These are phyloP conservation scores for Aspergillus tubingensis DNA, from an alignment of 2,329 filamentous ascomycete species.

Conservation along the genomic window DNA sequence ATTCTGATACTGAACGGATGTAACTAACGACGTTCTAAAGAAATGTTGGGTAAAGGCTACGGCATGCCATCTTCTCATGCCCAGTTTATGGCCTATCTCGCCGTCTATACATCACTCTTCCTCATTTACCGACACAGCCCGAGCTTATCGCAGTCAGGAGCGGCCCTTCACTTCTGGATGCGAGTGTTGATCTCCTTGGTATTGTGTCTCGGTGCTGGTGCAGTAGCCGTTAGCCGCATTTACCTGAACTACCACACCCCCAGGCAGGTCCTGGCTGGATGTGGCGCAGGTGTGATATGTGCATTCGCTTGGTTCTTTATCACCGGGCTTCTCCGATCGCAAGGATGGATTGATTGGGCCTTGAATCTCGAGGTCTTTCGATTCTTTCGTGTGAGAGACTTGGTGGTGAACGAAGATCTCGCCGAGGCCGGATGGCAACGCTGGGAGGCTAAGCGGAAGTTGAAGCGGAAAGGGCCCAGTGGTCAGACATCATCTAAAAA, in stretches of 20 bases:
- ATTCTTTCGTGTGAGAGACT: constrained; percentile 73
- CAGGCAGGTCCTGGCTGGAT: constrained; percentile 82
- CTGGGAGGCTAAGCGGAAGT: constrained; percentile 65
- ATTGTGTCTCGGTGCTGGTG: constrained; percentile 62
- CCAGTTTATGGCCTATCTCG: constrained; percentile 92
- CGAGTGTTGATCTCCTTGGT: constrained; percentile 60
- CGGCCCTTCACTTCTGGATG: constrained; percentile 50
- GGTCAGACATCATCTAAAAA: constrained; percentile 26
- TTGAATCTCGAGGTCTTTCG: constrained; percentile 66
- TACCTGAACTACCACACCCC: constrained; percentile 93
- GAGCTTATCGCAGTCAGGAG: constrained; percentile 46
- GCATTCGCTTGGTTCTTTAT: constrained; percentile 77
- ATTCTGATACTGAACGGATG: background rate
- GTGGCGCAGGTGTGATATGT: constrained; percentile 67
- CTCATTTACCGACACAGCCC: constrained; percentile 77
- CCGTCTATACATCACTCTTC: constrained; percentile 79
- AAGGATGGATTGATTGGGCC: constrained; percentile 71
- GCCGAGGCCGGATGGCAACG: constrained; percentile 91
- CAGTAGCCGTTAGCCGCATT: constrained; percentile 78
- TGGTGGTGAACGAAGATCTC: constrained; percentile 84
- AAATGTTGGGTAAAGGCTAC: constrained; percentile 85
- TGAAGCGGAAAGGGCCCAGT: constrained; percentile 30
- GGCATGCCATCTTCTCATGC: constrained; percentile 97
- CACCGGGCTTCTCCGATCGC: constrained; percentile 66
- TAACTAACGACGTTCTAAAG: constrained; percentile 35